Conservation (phyloP, 805 yeast genomes). For the Metschnikowia matae region DNA sequence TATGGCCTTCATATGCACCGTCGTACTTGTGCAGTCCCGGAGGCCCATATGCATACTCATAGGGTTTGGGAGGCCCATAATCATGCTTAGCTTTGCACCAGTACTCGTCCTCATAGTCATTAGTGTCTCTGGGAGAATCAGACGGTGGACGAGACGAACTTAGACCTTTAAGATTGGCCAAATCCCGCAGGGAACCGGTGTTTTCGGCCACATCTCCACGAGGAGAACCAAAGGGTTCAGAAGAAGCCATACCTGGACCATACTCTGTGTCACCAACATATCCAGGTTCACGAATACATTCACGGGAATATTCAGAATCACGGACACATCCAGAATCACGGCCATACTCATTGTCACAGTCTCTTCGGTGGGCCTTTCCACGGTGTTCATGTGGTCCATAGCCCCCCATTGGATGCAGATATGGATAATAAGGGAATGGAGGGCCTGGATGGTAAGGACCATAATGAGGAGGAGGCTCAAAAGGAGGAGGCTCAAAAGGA, state of each 20-base stretch:
- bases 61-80: neutral
- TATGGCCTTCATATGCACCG: neutral
- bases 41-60: neutral
- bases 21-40: neutral
- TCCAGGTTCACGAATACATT: neutral
- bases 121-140: neutral
- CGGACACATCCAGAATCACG: too few relatives aligned
- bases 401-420: slow-evolving; percentile 1
- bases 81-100: neutral
- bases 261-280: neutral
- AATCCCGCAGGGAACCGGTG: neutral
- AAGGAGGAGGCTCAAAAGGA: too few relatives aligned
- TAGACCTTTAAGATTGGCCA: neutral
- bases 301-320: neutral
- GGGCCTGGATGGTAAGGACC: slow-evolving; percentile 3
- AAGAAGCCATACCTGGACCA: neutral
- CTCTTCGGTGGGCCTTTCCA: neutral
- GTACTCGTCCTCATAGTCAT: neutral
- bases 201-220: neutral
- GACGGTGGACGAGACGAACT: neutral
- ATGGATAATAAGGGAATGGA: slow-evolving; percentile 3
- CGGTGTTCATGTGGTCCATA: neutral
- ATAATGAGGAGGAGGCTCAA: slow-evolving; percentile 3
- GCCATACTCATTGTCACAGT: neutral
- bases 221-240: neutral